A percentile compares a stretch with the other conserved stretches of the same genome.
These are phyloP conservation scores for Macaranga tanarius DNA, from an alignment of 441 rosid genomes.

Conservation along the genomic window DNA sequence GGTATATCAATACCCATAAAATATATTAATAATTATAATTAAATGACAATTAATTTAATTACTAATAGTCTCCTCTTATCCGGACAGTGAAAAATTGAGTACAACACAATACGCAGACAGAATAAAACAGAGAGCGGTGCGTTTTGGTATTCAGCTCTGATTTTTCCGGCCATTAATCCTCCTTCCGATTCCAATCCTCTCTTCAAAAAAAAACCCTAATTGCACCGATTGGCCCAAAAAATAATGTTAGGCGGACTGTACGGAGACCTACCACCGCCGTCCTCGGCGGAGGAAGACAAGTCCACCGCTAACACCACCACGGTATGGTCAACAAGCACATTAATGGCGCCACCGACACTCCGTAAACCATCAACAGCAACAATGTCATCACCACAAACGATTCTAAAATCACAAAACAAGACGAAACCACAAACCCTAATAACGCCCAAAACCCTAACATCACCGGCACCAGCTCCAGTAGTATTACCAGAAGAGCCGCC, in stretches of 20 bases:
- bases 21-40: too few species aligned
- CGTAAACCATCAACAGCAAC: constrained; percentile 72
- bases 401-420: constrained; percentile 60
- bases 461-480: constrained; percentile 12
- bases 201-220: too few species aligned
- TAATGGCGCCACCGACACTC: constrained; percentile 94
- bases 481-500: constrained; percentile 27
- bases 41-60: too few species aligned
- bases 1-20: too few species aligned
- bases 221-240: neutral
- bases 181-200: too few species aligned
- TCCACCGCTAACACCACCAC: constrained; percentile 47
- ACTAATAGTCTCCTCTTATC: too few species aligned
- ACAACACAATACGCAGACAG: too few species aligned
- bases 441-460: constrained; percentile 23
- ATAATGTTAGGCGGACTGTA: constrained; percentile 87
- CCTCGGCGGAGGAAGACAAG: constrained; percentile 69
- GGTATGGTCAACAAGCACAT: constrained; percentile 82
- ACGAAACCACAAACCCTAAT: constrained; percentile 35
- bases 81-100: too few species aligned
- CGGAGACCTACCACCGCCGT: constrained; percentile 97
- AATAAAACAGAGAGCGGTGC: too few species aligned
- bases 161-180: too few species aligned
- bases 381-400: constrained; percentile 49
- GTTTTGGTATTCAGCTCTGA: too few species aligned